Evolutionary conservation across 2,329 filamentous ascomycete genomes (phyloP).

Genomic region (Immersiporthe knoxdaviesiana): DNA sequence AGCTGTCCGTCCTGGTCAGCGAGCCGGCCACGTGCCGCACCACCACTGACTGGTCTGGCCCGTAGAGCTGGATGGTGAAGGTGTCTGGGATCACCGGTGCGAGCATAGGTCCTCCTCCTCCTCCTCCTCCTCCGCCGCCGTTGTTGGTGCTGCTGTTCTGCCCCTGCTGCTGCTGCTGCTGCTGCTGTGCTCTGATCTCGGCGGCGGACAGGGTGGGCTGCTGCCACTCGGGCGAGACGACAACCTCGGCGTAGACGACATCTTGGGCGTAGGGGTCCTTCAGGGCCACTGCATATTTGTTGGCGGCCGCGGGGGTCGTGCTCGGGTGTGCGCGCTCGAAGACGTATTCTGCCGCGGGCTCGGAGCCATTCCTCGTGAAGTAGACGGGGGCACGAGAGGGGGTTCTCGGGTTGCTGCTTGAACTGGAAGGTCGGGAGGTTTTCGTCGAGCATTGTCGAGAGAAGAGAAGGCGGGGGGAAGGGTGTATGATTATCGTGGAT

Average conservation of each 20-base stretch:
- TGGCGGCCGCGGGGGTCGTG: constrained; percentile 66
- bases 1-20: constrained; percentile 79
- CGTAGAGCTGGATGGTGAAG: constrained; percentile 89
- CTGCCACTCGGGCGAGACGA: constrained; percentile 83
- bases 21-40: constrained; percentile 73
- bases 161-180: constrained; percentile 8
- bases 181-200: constrained; percentile 68
- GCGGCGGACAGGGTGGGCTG: constrained; percentile 81
- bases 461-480: neutral
- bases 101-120: constrained; percentile 58
- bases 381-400: constrained; percentile 60
- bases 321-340: constrained; percentile 75
- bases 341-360: constrained; percentile 79
- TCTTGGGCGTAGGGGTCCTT: constrained; percentile 81
- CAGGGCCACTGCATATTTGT: constrained; percentile 84
- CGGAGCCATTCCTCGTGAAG: constrained; percentile 74
- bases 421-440: constrained; percentile 78
- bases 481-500: neutral
- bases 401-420: constrained; percentile 55
- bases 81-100: constrained; percentile 75
- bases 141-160: constrained; percentile 31
- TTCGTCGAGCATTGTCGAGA: constrained; percentile 77
- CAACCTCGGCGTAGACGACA: constrained; percentile 84
- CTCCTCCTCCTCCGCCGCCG: neutral
- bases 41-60: constrained; percentile 81